A percentile compares a stretch with the other conserved stretches of the same genome.
phyloP scores from a whole-genome alignment of 1,284 basidiomycete species.

The Cutaneotrichosporon curvatum region DNA sequence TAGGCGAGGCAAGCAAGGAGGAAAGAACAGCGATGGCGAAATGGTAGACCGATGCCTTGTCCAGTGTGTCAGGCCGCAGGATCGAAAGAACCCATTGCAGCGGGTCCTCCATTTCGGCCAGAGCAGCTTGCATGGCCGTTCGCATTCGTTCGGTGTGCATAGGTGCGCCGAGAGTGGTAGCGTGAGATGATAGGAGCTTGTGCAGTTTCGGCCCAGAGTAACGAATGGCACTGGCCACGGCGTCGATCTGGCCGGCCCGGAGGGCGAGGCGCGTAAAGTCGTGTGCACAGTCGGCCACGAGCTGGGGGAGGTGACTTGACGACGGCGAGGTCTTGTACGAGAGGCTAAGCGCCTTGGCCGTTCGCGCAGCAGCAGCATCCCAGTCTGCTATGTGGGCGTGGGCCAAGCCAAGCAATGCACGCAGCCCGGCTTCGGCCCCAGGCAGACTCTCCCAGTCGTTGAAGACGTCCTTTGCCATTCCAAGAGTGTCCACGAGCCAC shows the following conservation, averaged over 20 bases:
- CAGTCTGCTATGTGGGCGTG: conserved; percentile 5
- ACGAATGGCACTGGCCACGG: conserved; percentile 1
- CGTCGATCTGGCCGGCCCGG: background rate
- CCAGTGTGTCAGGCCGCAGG: background rate
- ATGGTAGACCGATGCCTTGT: conserved; percentile 4
- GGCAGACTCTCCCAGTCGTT: conserved; percentile 8
- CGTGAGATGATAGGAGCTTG: conserved; percentile 4
- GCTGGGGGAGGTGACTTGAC: background rate
- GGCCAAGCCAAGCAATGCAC: conserved; percentile 4
- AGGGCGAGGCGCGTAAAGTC: conserved; percentile 4
- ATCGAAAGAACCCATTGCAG: conserved; percentile 1
- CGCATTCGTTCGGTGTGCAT: background rate
- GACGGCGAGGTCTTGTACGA: conserved; percentile 1
- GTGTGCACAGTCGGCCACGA: background rate
- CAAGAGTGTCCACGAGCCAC: conserved; percentile 8
- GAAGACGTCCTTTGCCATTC: background rate
- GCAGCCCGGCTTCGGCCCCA: background rate
- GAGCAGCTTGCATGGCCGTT: conserved; percentile 1
- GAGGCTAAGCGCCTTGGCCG: background rate
- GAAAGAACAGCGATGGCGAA: conserved; percentile 2
- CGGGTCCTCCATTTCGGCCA: conserved; percentile 5
- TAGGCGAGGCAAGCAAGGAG: background rate
- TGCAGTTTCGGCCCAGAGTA: conserved; percentile 2
- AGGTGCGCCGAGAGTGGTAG: background rate
- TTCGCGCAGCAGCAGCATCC: background rate